Base-by-base conservation (phyloP, 2,329 filamentous ascomycete genomes). In the Colletotrichum destructivum region DNA sequence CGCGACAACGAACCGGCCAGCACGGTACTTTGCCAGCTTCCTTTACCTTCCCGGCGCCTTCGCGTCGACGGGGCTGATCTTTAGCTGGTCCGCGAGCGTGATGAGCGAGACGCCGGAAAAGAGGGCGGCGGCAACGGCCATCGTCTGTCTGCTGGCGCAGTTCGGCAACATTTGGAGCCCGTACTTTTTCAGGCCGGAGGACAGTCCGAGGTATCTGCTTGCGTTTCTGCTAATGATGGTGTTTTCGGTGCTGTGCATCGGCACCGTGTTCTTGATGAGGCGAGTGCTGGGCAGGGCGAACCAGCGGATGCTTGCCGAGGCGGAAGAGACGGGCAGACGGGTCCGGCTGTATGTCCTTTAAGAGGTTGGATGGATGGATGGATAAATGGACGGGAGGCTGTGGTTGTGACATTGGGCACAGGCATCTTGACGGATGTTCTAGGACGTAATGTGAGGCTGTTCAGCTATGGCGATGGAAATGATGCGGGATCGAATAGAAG, bases 1-100 rank as follows among this genome's bases (percentile, higher is more conserved):
- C 2, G 81, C 87, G 0, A 91, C 90, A 0, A 87, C 85, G 0
- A 79, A 81, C 16, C 84, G 83, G 2, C 89, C 83, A 0, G 86
- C 88, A 0, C 81, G 90, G 38, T 91, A 68, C 16, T 91, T 74
- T 51, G 68, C 71, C 18, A 77, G 78, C 9, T 75, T 75, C 15
- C 79, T 81, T 54, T 83, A 80, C 65, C 75, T 73, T 76, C 0
- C 80, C 3, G 71, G 71, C 13, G 69, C 59, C 3, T 73, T 68
- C 15, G 63, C 71, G 46, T 70, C 80, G 12, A 83, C 83, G 62
- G 77, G 79, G 0, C 54, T 83, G 2, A 78, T 82, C 2, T 80
- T 79, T 15, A 79, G 77, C 2, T 84, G 82, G 82, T 79, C 79
- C 0, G 77, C 79, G 0, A 76, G 76, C 4, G 78, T 78, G 0